A percentile compares a stretch with the other conserved stretches of the same genome.
Evolutionary conservation across 306 rosid genomes (phyloP).

Genomic region (Carpinus fangiana): DNA sequence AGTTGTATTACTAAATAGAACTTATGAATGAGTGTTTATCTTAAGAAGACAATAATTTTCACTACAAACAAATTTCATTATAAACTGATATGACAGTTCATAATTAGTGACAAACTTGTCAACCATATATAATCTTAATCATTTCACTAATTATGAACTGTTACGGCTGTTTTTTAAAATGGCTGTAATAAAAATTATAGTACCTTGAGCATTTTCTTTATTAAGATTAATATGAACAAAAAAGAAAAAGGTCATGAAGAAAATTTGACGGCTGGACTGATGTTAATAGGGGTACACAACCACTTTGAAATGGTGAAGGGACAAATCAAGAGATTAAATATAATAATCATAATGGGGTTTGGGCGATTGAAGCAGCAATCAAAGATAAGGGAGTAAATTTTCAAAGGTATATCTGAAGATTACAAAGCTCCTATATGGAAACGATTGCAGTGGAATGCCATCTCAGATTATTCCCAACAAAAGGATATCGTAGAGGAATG

Average conservation of each 20-base stretch:
- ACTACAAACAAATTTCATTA: too few species aligned
- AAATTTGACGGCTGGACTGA: not conserved
- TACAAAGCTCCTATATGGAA: slow-evolving; percentile 2
- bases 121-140: too few species aligned
- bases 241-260: not conserved
- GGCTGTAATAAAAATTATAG: too few species aligned
- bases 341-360: not conserved
- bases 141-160: too few species aligned
- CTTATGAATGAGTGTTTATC: too few species aligned
- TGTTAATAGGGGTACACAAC: not conserved
- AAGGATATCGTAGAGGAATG: not conserved
- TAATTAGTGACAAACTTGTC: too few species aligned
- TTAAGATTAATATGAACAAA: too few species aligned
- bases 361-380: slow-evolving; percentile 5
- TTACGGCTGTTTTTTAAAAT: too few species aligned
- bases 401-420: slow-evolving; percentile 1
- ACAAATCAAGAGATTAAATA: not conserved
- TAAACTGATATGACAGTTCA: too few species aligned
- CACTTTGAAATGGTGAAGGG: not conserved
- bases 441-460: not conserved
- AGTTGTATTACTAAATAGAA: too few species aligned
- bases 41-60: too few species aligned
- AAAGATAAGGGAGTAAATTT: slow-evolving; percentile 1
- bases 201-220: too few species aligned
- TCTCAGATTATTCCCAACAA: not conserved